A percentile compares a stretch with the other conserved stretches of the same genome.
Conservation (phyloP, 2,329 filamentous ascomycete species). For the Epichloe bromicola region DNA sequence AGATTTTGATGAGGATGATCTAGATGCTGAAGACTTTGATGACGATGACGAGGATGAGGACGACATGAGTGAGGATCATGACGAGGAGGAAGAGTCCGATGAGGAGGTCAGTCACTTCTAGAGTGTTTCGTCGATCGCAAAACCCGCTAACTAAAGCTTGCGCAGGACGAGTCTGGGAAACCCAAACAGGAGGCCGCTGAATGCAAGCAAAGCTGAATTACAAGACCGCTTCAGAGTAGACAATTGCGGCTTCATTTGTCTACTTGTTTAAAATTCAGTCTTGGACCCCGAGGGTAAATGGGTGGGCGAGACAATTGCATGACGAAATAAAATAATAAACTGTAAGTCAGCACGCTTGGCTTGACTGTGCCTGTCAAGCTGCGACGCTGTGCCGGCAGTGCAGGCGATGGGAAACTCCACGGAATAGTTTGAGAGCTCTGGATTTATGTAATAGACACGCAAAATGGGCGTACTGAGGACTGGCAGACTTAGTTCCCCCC, state of each 20-base stretch:
- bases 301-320: background rate
- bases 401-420: background rate
- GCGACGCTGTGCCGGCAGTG: background rate
- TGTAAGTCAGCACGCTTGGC: background rate
- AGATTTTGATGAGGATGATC: constrained; percentile 60
- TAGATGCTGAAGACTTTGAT: constrained; percentile 32
- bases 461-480: constrained; percentile 5
- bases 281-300: background rate
- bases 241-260: background rate
- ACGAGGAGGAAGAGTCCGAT: constrained; percentile 70
- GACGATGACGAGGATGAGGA: constrained; percentile 80
- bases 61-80: constrained; percentile 70
- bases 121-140: constrained; percentile 6
- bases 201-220: constrained; percentile 77
- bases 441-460: constrained; percentile 8
- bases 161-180: constrained; percentile 72
- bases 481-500: background rate
- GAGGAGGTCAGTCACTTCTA: constrained; percentile 50
- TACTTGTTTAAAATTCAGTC: constrained; percentile 1
- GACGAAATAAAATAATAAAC: background rate
- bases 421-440: constrained; percentile 4
- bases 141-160: constrained; percentile 5
- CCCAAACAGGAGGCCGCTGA: constrained; percentile 89
- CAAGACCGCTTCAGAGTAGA: background rate
- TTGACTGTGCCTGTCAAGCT: background rate